A percentile compares a stretch with the other conserved stretches of the same genome.
Evolutionary conservation across 257 asterid genomes (phyloP).

Genomic region (Solanum bulbocastanum): DNA sequence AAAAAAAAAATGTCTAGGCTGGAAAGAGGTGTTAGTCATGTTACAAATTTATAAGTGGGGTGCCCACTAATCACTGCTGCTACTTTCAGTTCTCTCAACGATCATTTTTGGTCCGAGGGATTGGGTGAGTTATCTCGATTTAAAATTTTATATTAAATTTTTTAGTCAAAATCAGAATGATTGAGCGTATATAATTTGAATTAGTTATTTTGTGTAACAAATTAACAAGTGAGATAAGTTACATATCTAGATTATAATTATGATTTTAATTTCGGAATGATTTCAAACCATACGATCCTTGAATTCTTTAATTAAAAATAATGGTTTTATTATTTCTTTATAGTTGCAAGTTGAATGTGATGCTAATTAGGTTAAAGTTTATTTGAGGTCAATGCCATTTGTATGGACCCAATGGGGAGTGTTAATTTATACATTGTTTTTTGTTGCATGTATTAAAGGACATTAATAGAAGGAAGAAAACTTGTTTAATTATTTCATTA

Average conservation of each 20-base stretch:
- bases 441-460: not conserved
- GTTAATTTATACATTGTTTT: not conserved
- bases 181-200: not conserved
- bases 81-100: not conserved
- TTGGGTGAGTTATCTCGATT: not conserved
- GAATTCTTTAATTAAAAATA: not conserved
- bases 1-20: conserved; percentile 15
- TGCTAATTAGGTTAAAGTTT: not conserved
- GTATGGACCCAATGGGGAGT: not conserved
- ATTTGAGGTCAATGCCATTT: conserved; percentile 5
- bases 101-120: not conserved
- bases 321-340: not conserved
- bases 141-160: not conserved
- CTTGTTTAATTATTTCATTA: not conserved
- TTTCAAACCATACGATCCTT: not conserved
- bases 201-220: not conserved
- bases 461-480: not conserved
- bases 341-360: not conserved
- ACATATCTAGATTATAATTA: not conserved
- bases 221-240: not conserved
- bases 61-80: conserved; percentile 17
- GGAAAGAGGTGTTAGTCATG: conserved; percentile 23
- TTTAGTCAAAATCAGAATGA: not conserved
- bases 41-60: conserved; percentile 15
- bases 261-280: not conserved